These are phyloP conservation scores for Epichloe typhina DNA, from an alignment of 2,329 filamentous ascomycete genomes.

Conservation along the genomic window DNA sequence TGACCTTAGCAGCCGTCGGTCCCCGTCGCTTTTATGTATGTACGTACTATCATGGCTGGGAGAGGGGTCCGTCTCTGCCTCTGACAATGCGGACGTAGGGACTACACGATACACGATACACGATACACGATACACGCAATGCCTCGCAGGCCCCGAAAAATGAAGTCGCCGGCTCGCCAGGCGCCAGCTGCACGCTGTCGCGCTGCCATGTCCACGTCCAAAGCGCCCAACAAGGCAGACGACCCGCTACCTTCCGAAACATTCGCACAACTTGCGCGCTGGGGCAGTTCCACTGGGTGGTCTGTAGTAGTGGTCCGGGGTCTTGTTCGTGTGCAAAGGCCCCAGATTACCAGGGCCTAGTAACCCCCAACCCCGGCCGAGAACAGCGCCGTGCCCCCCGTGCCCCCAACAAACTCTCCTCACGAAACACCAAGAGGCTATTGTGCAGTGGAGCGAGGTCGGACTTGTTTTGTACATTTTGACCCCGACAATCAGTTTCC, in stretches of 20 bases:
- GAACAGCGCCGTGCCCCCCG: too few species aligned
- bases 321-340: background rate
- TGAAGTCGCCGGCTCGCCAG: background rate
- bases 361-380: background rate
- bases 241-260: background rate
- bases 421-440: background rate
- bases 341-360: background rate
- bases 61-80: conserved; percentile 14
- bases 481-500: too few species aligned
- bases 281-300: too few species aligned
- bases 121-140: background rate
- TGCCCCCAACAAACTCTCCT: background rate
- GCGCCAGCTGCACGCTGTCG: background rate
- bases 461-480: background rate
- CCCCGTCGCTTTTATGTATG: conserved; percentile 27
- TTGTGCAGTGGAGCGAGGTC: conserved; percentile 3
- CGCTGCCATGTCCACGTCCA: background rate
- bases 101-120: background rate
- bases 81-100: too few species aligned
- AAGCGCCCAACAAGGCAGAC: background rate
- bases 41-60: conserved; percentile 25
- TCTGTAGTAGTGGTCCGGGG: background rate
- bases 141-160: background rate
- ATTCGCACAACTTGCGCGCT: too few species aligned
- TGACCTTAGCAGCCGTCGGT: conserved; percentile 13